Evolutionary conservation across 2,329 filamentous ascomycete genomes (phyloP).

Genomic region (Ceratocystis huliohia): DNA sequence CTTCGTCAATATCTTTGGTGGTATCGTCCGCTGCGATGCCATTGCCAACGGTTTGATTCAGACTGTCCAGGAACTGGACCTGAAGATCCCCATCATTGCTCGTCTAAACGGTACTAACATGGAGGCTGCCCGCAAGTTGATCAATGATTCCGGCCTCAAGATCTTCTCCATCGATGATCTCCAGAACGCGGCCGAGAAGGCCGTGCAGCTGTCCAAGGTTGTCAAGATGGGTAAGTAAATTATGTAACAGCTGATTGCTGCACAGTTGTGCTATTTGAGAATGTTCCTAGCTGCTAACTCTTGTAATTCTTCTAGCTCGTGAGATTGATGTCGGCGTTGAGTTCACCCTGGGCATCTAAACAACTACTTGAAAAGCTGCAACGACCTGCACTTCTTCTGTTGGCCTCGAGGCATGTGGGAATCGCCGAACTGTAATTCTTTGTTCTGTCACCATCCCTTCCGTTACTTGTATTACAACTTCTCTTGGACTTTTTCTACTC

Average conservation of each 20-base stretch:
- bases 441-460: conserved; percentile 4
- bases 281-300: conserved; percentile 5
- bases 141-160: conserved; percentile 97
- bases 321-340: conserved; percentile 96
- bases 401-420: background rate
- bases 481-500: conserved; percentile 7
- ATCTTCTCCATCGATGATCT: conserved; percentile 99
- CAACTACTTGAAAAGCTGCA: conserved; percentile 10
- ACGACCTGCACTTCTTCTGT: background rate
- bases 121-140: conserved; percentile 79
- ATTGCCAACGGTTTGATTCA: conserved; percentile 94
- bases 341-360: conserved; percentile 86
- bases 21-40: conserved; percentile 94
- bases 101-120: conserved; percentile 98
- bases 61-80: conserved; percentile 86
- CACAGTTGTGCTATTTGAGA: background rate
- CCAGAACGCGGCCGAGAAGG: conserved; percentile 93
- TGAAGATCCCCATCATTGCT: conserved; percentile 92
- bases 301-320: conserved; percentile 45
- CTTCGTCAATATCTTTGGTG: conserved; percentile 99
- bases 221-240: conserved; percentile 79
- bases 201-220: conserved; percentile 96
- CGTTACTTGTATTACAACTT: conserved; percentile 15
- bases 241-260: conserved; percentile 21
- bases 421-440: conserved; percentile 13